These are phyloP conservation scores for Penicillium italicum DNA, from an alignment of 2,329 filamentous ascomycete genomes.

Conservation along the genomic window DNA sequence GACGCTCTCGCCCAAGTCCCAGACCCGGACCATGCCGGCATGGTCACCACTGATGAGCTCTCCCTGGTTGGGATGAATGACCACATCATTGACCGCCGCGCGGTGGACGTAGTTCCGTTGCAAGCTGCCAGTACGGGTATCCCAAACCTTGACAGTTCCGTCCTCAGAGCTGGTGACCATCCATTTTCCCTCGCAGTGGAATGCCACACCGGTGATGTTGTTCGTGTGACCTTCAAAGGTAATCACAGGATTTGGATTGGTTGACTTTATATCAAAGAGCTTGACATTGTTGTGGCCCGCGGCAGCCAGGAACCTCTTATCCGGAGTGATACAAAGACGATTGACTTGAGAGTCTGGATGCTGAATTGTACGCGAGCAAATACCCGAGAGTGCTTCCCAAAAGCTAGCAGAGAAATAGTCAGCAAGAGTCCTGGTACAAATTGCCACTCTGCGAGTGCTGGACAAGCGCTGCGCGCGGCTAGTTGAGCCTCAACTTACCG, in stretches of 20 bases:
- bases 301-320: conserved; percentile 90
- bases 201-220: conserved; percentile 94
- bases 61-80: conserved; percentile 98
- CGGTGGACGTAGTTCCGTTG: conserved; percentile 93
- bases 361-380: conserved; percentile 96
- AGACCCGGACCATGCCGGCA: conserved; percentile 86
- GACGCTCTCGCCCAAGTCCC: conserved; percentile 95
- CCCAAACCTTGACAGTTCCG: conserved; percentile 95
- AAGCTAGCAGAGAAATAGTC: conserved; percentile 57
- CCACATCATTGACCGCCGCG: conserved; percentile 89
- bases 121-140: conserved; percentile 77
- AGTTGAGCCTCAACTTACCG: conserved; percentile 48
- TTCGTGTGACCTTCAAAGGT: conserved; percentile 94
- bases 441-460: not conserved
- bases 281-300: conserved; percentile 83
- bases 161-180: conserved; percentile 99
- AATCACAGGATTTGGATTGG: conserved; percentile 89
- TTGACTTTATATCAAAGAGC: conserved; percentile 97
- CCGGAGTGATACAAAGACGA: conserved; percentile 93
- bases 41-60: conserved; percentile 97
- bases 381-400: conserved; percentile 96
- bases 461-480: not conserved
- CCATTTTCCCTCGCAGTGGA: conserved; percentile 99
- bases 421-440: not conserved
- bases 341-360: conserved; percentile 98